Evolutionary conservation across 208 protist genomes (phyloP).

Genomic region (Wallacemonas collosoma): DNA sequence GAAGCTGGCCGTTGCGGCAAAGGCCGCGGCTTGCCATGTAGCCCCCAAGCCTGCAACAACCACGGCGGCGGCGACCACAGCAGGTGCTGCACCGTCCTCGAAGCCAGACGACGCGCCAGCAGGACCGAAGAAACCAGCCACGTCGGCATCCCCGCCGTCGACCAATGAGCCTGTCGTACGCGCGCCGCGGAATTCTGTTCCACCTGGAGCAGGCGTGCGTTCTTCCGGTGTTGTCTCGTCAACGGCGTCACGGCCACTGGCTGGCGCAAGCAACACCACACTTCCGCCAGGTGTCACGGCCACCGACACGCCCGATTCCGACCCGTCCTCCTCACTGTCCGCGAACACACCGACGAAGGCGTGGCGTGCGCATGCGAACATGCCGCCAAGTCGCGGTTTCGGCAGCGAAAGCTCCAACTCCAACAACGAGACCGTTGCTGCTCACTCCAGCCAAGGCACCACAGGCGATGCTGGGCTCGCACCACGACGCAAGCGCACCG

Average conservation of each 20-base stretch:
- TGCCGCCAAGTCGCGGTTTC: too few species aligned
- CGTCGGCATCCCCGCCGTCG: background rate
- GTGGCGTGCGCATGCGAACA: background rate
- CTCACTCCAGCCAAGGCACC: background rate
- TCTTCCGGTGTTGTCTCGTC: background rate
- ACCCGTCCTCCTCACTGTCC: background rate
- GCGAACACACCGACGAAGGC: conserved; percentile 6
- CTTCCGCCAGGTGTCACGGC: conserved; percentile 4
- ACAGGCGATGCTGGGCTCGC: conserved; percentile 2
- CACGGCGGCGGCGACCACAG: background rate
- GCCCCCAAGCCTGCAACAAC: background rate
- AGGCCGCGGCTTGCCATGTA: background rate
- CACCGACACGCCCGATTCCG: background rate
- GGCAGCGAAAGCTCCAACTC: conserved; percentile 5
- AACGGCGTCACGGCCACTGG: background rate
- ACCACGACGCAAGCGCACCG: background rate
- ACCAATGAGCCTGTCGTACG: background rate
- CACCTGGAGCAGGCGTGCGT: background rate
- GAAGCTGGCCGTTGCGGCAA: background rate
- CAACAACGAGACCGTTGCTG: background rate
- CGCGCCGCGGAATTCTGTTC: conserved; percentile 1
- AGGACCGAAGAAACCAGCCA: background rate
- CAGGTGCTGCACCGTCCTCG: background rate
- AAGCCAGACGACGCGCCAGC: background rate
- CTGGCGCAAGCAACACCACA: conserved; percentile 9